phyloP scores from a whole-genome alignment of 2,329 filamentous ascomycete species.

The Davidsoniella eucalypti region DNA sequence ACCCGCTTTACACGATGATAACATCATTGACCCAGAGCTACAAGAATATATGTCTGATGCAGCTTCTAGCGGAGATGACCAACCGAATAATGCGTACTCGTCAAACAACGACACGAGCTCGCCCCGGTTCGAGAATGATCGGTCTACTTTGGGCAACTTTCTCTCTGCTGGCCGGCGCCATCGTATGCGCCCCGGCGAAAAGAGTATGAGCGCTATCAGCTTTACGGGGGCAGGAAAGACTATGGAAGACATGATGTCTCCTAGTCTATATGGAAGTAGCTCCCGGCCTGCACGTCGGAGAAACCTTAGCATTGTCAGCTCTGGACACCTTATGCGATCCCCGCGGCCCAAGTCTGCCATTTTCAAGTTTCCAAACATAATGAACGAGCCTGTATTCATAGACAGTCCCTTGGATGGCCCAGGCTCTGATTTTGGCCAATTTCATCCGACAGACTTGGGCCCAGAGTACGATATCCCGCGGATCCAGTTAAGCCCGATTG shows the following conservation, averaged over 20 bases:
- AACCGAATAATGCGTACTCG: slow-evolving; percentile 68
- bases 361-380: slow-evolving; percentile 38
- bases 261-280: slow-evolving; percentile 3
- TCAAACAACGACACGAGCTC: slow-evolving; percentile 21
- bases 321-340: slow-evolving; percentile 53
- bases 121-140: slow-evolving; percentile 44
- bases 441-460: slow-evolving; percentile 5
- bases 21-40: slow-evolving; percentile 92
- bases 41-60: slow-evolving; percentile 93
- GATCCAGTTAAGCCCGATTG: slow-evolving; percentile 75
- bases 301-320: slow-evolving; percentile 72
- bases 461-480: slow-evolving; percentile 50
- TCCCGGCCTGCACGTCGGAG: slow-evolving; percentile 37
- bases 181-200: slow-evolving; percentile 56
- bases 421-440: slow-evolving; percentile 5
- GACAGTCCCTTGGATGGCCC: slow-evolving; percentile 7
- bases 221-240: slow-evolving; percentile 44
- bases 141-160: slow-evolving; percentile 60
- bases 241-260: slow-evolving; percentile 44
- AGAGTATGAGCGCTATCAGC: slow-evolving; percentile 55
- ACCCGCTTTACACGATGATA: slow-evolving; percentile 94
- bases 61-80: slow-evolving; percentile 72
- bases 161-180: slow-evolving; percentile 59
- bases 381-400: slow-evolving; percentile 27
- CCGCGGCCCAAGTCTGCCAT: slow-evolving; percentile 46